Evolutionary conservation across 306 rosid genomes (phyloP).

Genomic region (Vachellia pachyceras): DNA sequence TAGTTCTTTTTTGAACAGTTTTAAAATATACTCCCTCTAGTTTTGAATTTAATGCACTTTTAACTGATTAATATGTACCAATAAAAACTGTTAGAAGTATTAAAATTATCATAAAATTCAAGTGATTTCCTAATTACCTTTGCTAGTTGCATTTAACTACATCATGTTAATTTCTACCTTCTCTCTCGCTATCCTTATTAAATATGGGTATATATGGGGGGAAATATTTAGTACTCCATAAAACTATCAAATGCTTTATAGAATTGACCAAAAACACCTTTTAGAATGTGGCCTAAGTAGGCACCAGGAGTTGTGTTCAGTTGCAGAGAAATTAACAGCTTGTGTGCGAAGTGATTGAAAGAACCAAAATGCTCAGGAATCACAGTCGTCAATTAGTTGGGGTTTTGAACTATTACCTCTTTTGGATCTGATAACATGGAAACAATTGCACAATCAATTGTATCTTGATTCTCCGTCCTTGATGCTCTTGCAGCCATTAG

Average conservation of each 20-base stretch:
- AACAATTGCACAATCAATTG: constrained; percentile 76
- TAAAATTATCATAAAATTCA: background rate
- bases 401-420: constrained; percentile 56
- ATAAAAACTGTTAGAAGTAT: too few relatives aligned
- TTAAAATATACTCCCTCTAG: background rate
- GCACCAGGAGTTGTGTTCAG: background rate
- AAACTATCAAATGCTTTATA: background rate
- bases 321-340: background rate
- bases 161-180: background rate
- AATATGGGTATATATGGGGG: background rate
- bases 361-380: background rate
- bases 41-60: too few relatives aligned
- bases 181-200: background rate
- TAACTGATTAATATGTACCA: background rate
- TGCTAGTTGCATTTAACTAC: too few relatives aligned
- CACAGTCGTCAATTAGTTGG: background rate
- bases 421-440: constrained; percentile 77
- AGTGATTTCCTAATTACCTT: background rate
- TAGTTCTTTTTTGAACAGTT: background rate
- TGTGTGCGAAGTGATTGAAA: background rate
- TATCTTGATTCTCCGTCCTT: constrained; percentile 77
- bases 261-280: too few relatives aligned
- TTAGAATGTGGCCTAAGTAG: background rate
- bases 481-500: constrained; percentile 89
- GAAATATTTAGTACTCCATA: too few relatives aligned